Conservation (phyloP, 129 eudicot genomes). For the Kitagawia praeruptora region DNA sequence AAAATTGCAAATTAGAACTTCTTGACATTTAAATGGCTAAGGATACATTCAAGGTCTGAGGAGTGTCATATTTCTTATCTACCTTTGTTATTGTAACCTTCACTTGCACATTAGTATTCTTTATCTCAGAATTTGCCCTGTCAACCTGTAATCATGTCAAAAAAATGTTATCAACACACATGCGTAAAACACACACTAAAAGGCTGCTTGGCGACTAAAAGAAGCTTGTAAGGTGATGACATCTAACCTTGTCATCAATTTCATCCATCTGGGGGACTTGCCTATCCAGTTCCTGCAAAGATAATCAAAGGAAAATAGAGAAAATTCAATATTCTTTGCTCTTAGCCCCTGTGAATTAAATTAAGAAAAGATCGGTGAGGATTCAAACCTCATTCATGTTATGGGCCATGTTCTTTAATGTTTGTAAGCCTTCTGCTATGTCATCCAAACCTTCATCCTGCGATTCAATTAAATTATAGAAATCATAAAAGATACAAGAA, state of each 20-base stretch:
- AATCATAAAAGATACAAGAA: not conserved
- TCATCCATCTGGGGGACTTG: constrained; percentile 42
- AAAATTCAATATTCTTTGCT: not conserved
- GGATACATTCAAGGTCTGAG: not conserved
- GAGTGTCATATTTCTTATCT: not conserved
- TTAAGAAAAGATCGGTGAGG: not conserved
- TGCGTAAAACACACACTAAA: not conserved
- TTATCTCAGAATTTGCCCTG: constrained; percentile 36
- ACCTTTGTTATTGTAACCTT: constrained; percentile 44
- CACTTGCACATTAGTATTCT: constrained; percentile 32
- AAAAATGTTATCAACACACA: not conserved
- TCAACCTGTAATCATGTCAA: constrained; percentile 28
- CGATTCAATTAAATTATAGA: not conserved
- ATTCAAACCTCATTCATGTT: constrained; percentile 42
- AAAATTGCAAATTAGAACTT: too few relatives aligned
- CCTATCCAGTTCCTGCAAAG: constrained; percentile 34
- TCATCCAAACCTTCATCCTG: constrained; percentile 78
- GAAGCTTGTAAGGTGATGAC: not conserved
- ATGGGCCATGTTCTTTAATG: constrained; percentile 57
- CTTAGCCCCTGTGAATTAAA: not conserved
- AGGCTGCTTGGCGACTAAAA: not conserved
- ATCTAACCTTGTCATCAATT: constrained; percentile 33
- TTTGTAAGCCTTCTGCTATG: constrained; percentile 66
- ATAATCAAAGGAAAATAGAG: not conserved
- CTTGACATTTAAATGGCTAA: not conserved